Evolutionary conservation across 345 rosid genomes (phyloP), one percentile per base, ranked within the genome.

Genomic region (Populus euphratica): DNA sequence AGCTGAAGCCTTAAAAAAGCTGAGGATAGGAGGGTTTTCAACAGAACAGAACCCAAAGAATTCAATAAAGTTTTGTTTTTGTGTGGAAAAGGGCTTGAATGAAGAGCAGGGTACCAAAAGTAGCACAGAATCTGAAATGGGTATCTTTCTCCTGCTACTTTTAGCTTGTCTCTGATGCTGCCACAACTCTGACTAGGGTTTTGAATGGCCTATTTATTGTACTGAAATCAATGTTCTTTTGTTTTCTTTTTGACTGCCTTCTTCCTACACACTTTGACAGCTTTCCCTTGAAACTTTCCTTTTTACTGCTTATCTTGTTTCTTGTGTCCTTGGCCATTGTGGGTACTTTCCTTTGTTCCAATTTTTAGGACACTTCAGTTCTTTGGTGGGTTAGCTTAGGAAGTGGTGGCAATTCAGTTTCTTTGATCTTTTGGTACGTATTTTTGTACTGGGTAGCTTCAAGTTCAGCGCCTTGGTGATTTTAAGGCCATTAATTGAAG

Each of bases 41-140:
- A 63, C 69, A 41, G 27, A 64, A 44, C 77, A 73, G 82, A 54
- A 65, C 78, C 85, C 82, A 85, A 70, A 71, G 41, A 63, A 73
- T 83, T 83, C 79, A 77, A 80, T 88, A 67, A 81, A 85, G 85
- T 74, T 74, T 75, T 38, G 82, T 76, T 72, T 73, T 75, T 80
- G 80, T 69, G 82, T 62, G 78, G 66, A 73, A 83, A 83, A 68
- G 66, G 78, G 82, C 66, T 76, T 84, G 86, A 85, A 85, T 77
- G 80, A 69, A 77, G 76, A 70, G 76, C 78, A 84, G 83, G 75
- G 86, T 81, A 73, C 86, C 83, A 83, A 86, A 91, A 86, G 91
- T 83, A 81, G 89, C 82, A 74, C 91, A 89, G 88, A 93, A 83
- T 91, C 97, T 89, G 91, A 87, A 87, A 86, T 85, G 88, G 92